Evolutionary conservation across 1,139 yeast genomes (phyloP).

Genomic region (Petasospora rhodanensis): DNA sequence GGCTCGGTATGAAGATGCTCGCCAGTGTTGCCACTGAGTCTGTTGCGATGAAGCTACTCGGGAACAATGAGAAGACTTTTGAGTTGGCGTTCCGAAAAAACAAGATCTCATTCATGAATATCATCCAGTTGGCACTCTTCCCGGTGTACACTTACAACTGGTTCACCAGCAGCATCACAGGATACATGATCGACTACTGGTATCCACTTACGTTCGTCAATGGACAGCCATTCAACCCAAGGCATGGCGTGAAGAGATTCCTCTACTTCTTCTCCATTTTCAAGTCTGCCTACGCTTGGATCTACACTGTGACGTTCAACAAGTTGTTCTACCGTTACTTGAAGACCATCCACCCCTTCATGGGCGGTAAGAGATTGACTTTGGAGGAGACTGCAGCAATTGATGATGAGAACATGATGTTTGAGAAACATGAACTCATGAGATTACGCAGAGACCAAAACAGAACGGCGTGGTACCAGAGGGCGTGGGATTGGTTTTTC

Average conservation of each 20-base stretch:
- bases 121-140: slow-evolving; percentile 25
- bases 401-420: slow-evolving; percentile 28
- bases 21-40: slow-evolving; percentile 28
- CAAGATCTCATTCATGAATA: slow-evolving; percentile 23
- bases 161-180: slow-evolving; percentile 6
- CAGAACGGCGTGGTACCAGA: slow-evolving; percentile 14
- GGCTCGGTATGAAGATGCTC: slow-evolving; percentile 30
- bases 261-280: no score
- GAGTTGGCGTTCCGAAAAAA: slow-evolving; percentile 28
- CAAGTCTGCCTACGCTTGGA: no score
- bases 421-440: no score
- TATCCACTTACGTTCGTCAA: slow-evolving; percentile 16
- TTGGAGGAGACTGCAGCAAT: no score
- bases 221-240: no score
- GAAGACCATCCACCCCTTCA: no score
- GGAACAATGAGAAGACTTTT: slow-evolving; percentile 30
- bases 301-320: no score
- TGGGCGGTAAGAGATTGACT: no score
- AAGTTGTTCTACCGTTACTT: slow-evolving; percentile 40
- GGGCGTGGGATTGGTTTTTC: slow-evolving; percentile 7
- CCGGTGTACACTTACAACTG: slow-evolving; percentile 25
- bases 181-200: slow-evolving; percentile 2
- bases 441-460: no score
- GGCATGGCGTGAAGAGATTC: no score
- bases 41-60: slow-evolving; percentile 30